Base-by-base conservation (phyloP, 2,329 filamentous ascomycete genomes). In the Fusarium sp. region DNA sequence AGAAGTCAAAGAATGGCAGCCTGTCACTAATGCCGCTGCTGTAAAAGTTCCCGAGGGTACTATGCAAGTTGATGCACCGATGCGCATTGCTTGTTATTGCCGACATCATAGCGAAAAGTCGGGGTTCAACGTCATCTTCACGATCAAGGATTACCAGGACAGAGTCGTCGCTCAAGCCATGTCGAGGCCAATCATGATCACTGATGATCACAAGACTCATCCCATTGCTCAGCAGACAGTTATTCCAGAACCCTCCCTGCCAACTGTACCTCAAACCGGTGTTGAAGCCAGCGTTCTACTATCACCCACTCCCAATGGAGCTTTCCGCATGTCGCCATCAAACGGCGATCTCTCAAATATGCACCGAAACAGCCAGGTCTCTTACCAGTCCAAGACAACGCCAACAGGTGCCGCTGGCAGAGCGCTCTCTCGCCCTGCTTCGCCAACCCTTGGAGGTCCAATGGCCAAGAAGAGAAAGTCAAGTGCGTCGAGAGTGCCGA, bases 11-110 rank as follows among this genome's bases (percentile, higher is more conserved):
- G 92, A 97, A 44, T 97, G 93, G 92, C 88, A 91, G 67, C 84
- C 89, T 41, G 84, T 87, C 43, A 85, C 85, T 74, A 81, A 84
- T 75, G 83, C 87, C 75, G 74, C 82, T 74, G 81, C 77, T 39
- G 79, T 84, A n/a, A 79, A 84, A 28, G 76, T 81, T 63, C 83
- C 80, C 43, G 84, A 85, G 50, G 89, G 88, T 50, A 88, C 91
- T 9, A 89, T 93, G 83, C 91, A 93, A 75, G 90, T 97, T 23
- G 91, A 94, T 71, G 89, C 93, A 4, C 94, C 93, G 0, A 97
- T 98, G 94, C 91, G 95, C 12, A 98, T 99, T 74, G 93, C 94
- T 24, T 99, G 95, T 79, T 99, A 98, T 80, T 98, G 95, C 80
- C 90, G 95, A 21, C 95, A 99, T 77, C 95, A 98, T 74, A 90